Conservation (phyloP, 2,329 filamentous ascomycete species). For the Cladophialophora psammophila region DNA sequence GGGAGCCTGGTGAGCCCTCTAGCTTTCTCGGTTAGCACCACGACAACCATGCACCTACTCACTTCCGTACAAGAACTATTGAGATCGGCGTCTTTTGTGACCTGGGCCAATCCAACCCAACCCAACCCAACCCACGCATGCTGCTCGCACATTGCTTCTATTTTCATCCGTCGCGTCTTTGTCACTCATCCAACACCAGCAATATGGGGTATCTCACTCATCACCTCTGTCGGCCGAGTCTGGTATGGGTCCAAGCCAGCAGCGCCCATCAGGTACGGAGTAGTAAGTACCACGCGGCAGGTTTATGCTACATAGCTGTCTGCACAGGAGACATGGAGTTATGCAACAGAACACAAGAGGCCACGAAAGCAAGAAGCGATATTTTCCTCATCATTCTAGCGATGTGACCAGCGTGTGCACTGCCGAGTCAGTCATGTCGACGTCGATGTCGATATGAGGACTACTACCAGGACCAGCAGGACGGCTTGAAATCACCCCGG, state of each 20-base stretch:
- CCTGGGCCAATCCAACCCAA: neutral
- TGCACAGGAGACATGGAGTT: neutral
- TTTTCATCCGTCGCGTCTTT: neutral
- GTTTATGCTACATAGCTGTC: neutral
- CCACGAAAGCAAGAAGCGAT: neutral
- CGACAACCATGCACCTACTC: neutral
- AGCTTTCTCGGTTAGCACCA: neutral
- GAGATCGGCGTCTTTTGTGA: neutral
- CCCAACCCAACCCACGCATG: neutral
- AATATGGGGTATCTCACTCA: neutral
- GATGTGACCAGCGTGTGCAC: neutral
- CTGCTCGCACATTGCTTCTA: neutral
- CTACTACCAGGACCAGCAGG: neutral
- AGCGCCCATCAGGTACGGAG: neutral
- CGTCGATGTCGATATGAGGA: neutral
- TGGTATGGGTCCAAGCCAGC: neutral
- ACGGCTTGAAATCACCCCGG: neutral
- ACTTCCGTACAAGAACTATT: neutral
- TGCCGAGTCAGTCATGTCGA: neutral
- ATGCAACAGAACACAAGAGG: conserved; percentile 1
- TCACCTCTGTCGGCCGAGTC: neutral
- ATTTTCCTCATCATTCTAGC: neutral
- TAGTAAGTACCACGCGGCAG: neutral
- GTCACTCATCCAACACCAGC: neutral
- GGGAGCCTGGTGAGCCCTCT: too few relatives aligned